phyloP scores from a whole-genome alignment of 2,329 filamentous ascomycete species.

The Raffaelea ambrosiae region DNA sequence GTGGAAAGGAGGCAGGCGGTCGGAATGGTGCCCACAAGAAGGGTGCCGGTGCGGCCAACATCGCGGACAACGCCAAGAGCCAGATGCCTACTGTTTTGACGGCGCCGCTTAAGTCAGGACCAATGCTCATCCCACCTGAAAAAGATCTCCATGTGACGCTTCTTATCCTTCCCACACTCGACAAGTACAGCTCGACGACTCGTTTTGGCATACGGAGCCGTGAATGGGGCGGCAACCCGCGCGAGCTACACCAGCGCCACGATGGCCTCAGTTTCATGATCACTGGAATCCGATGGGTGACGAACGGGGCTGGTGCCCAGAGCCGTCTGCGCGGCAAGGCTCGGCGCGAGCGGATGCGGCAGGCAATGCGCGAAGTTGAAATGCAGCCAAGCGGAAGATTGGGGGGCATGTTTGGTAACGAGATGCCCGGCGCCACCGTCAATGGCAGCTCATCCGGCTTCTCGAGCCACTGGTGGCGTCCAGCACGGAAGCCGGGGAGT shows the following conservation, averaged over 20 bases:
- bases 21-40: slow-evolving; percentile 22
- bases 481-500: slow-evolving; percentile 19
- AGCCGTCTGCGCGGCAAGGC: slow-evolving; percentile 47
- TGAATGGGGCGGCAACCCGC: slow-evolving; percentile 51
- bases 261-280: slow-evolving; percentile 89
- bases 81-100: slow-evolving; percentile 30
- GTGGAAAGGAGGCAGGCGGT: slow-evolving; percentile 6
- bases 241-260: slow-evolving; percentile 35
- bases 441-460: slow-evolving; percentile 15
- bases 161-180: slow-evolving; percentile 69
- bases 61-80: background rate
- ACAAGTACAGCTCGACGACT: slow-evolving; percentile 66
- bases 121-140: slow-evolving; percentile 54
- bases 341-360: slow-evolving; percentile 47
- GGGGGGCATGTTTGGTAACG: slow-evolving; percentile 16
- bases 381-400: slow-evolving; percentile 25
- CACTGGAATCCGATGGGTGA: slow-evolving; percentile 73
- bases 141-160: slow-evolving; percentile 83
- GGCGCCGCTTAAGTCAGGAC: slow-evolving; percentile 49
- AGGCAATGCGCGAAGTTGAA: slow-evolving; percentile 44
- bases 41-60: slow-evolving; percentile 10
- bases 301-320: slow-evolving; percentile 58
- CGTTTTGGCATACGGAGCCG: slow-evolving; percentile 77
- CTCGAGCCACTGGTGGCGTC: slow-evolving; percentile 5
- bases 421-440: background rate